Evolutionary conservation across 2,329 filamentous ascomycete species (phyloP), one percentile per base, ranked within the genome.

Genomic region (Leptoxyphium fumago): DNA sequence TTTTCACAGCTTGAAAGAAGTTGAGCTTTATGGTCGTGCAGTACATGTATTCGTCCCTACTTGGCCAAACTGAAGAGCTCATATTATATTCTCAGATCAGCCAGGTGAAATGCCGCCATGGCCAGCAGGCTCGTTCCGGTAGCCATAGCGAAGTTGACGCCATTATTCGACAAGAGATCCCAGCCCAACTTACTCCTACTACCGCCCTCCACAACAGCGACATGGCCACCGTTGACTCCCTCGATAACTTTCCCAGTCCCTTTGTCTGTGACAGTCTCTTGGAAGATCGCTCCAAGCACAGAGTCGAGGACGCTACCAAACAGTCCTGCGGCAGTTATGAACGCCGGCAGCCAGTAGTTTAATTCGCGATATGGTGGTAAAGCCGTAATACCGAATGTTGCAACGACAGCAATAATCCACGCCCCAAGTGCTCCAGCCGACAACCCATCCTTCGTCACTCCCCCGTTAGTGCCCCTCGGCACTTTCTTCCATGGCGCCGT

Each of bases 131-230:
- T 94, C 75, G 94, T 88, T 4, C 71, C 70, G 11, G 77, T 72
- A 0, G 89, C 88, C 89, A 95, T 96, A 45, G 89, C 62, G 46
- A 95, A 77, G 62, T 98, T 98, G 54, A 98, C 87, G 44, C 84
- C 83, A 62, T 98, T 98, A 63, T 98, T 98, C 63, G 94, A 87
- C 45, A 98, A 68, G 48, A 93, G 61, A 59, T 94, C 75, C 66
- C 70, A 42, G 59, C 78, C 86, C 52, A 70, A 82, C 63, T 84
- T 74, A 64, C 65, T 67, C 54, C 57, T 50, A 29, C 52, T 55
- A 2, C 58, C 60, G 39, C 55, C 59, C 6, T 47, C 44, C 9
- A 50, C 44, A 13, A 61, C 55, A 42, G 54, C 75, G 64, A 66
- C 69, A 54, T 75, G 75, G 49, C 67, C 54, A 36, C 65, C 70